Percentiles rank a stretch among this genome's conserved stretches.
Conservation (phyloP, 2,329 filamentous ascomycete species). For the Nakataea oryzae region DNA sequence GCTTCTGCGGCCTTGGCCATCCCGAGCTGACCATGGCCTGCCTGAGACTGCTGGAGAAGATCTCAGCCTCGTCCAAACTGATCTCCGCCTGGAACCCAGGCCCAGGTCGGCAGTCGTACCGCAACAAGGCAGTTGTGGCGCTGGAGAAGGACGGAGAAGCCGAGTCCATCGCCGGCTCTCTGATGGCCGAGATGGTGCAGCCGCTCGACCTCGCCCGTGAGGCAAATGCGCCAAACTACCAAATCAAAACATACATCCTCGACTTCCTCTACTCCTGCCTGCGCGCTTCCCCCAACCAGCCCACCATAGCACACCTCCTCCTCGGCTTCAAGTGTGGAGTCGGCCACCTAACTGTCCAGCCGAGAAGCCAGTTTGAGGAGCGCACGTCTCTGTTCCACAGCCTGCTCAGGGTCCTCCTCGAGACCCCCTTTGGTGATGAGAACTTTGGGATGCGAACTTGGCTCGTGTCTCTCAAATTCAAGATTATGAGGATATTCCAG, state of each 20-base stretch:
- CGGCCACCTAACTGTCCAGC: constrained; percentile 56
- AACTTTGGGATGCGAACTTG: constrained; percentile 50
- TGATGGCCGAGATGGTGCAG: constrained; percentile 58
- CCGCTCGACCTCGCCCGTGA: constrained; percentile 65
- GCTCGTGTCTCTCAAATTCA: constrained; percentile 59
- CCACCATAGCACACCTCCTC: constrained; percentile 82
- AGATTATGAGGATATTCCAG: constrained; percentile 62
- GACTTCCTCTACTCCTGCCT: constrained; percentile 80
- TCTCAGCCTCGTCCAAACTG: constrained; percentile 75
- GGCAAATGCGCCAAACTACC: constrained; percentile 59
- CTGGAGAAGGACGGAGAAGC: constrained; percentile 73
- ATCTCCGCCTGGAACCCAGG: constrained; percentile 58
- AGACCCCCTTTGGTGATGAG: constrained; percentile 54
- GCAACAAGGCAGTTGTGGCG: constrained; percentile 81
- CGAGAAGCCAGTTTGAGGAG: constrained; percentile 59
- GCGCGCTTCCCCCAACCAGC: constrained; percentile 60
- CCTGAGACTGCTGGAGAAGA: constrained; percentile 71
- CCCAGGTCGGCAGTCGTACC: constrained; percentile 49
- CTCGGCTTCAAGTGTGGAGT: constrained; percentile 77
- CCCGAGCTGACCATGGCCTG: constrained; percentile 71
- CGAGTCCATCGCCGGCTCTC: constrained; percentile 65
- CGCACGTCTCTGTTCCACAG: constrained; percentile 75
- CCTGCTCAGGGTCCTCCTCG: constrained; percentile 60
- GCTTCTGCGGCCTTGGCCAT: constrained; percentile 79
- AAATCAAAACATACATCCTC: constrained; percentile 74